phyloP scores from a whole-genome alignment of 148 eudicot genomes.

The Polygonum aviculare region DNA sequence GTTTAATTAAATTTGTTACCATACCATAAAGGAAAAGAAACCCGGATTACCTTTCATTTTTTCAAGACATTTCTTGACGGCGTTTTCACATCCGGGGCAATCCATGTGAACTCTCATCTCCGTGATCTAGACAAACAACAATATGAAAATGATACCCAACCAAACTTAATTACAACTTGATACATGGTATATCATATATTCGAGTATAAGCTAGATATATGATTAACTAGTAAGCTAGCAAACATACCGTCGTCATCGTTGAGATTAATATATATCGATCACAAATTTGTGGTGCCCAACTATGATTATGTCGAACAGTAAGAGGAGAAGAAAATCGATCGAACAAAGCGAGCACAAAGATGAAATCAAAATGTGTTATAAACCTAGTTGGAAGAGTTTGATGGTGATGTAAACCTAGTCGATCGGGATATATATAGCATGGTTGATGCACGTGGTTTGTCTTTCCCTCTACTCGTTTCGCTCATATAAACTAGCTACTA shows the following conservation, averaged over 20 bases:
- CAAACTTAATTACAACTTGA: background rate
- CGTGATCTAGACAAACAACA: conserved; percentile 31
- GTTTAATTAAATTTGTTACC: too few relatives aligned
- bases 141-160: background rate
- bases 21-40: background rate
- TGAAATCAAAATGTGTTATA: background rate
- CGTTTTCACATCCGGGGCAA: conserved; percentile 55
- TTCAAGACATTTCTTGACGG: conserved; percentile 49
- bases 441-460: background rate
- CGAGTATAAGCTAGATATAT: background rate
- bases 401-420: background rate
- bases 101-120: conserved; percentile 64
- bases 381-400: background rate
- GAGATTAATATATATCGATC: background rate
- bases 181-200: background rate
- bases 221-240: background rate
- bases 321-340: background rate
- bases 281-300: too few relatives aligned
- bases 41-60: conserved; percentile 38
- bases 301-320: background rate
- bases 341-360: background rate
- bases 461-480: background rate
- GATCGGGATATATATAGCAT: background rate
- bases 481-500: background rate
- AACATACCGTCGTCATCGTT: conserved; percentile 4